phyloP scores from a whole-genome alignment of 306 rosid species.

The Rosa lucieae region DNA sequence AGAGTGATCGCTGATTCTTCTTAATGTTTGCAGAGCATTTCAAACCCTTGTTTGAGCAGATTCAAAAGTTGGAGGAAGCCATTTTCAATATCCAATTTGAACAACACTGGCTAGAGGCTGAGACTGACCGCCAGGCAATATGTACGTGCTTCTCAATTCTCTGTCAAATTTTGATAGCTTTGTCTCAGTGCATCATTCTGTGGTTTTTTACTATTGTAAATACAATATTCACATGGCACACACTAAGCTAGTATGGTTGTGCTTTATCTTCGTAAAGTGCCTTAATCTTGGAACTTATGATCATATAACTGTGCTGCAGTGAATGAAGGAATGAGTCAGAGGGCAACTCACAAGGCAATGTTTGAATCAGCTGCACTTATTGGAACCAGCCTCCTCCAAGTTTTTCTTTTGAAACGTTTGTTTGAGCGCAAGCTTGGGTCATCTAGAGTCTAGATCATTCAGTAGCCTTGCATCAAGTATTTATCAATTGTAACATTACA shows the following conservation, averaged over 20 bases:
- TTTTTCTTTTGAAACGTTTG: slow-evolving; percentile 70
- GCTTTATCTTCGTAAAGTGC: neutral
- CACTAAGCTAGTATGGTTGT: neutral
- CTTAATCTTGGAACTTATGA: neutral
- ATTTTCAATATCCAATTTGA: slow-evolving; percentile 86
- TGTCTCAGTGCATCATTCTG: neutral
- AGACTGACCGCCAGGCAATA: slow-evolving; percentile 88
- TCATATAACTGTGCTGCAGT: slow-evolving; percentile 51
- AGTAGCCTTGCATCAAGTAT: neutral
- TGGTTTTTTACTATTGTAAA: neutral
- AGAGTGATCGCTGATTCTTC: slow-evolving; percentile 17
- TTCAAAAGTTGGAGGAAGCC: slow-evolving; percentile 89
- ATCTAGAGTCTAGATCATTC: slow-evolving; percentile 61
- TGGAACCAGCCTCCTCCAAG: slow-evolving; percentile 80
- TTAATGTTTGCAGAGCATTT: slow-evolving; percentile 72
- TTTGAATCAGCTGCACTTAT: slow-evolving; percentile 73
- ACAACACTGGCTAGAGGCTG: slow-evolving; percentile 97
- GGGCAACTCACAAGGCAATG: slow-evolving; percentile 79
- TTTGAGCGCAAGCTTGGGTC: slow-evolving; percentile 78
- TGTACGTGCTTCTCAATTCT: slow-evolving; percentile 45
- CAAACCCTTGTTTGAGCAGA: slow-evolving; percentile 78
- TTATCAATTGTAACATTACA: slow-evolving; percentile 23
- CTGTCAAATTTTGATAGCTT: neutral
- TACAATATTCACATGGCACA: neutral
- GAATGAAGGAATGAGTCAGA: slow-evolving; percentile 80